Evolutionary conservation across 2,329 filamentous ascomycete genomes (phyloP).

Genomic region (Trichoderma brevicompactum): DNA sequence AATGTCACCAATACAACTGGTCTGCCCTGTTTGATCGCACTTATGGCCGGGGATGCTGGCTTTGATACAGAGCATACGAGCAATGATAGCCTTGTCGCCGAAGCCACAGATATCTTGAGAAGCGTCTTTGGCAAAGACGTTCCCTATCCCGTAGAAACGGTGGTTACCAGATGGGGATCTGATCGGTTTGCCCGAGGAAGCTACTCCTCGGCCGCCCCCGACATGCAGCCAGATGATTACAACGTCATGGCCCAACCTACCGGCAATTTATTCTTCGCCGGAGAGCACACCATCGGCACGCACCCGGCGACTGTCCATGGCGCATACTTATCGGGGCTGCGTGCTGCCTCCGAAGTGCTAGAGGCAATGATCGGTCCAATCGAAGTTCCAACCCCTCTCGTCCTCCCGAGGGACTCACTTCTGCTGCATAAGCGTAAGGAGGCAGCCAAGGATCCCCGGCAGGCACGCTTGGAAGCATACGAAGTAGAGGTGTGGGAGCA

Average conservation of each 20-base stretch:
- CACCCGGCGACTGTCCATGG: slow-evolving; percentile 97
- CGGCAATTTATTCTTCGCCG: slow-evolving; percentile 91
- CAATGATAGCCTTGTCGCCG: slow-evolving; percentile 75
- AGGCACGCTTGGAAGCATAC: slow-evolving; percentile 60
- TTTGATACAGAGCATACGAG: slow-evolving; percentile 80
- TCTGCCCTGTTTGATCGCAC: slow-evolving; percentile 81
- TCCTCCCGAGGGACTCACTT: slow-evolving; percentile 65
- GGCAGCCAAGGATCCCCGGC: slow-evolving; percentile 52
- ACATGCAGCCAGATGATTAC: slow-evolving; percentile 85
- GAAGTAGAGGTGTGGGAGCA: slow-evolving; percentile 59
- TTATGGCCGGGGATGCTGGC: slow-evolving; percentile 95
- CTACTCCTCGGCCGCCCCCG: slow-evolving; percentile 90
- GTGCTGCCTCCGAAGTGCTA: slow-evolving; percentile 85
- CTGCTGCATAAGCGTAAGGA: slow-evolving; percentile 61
- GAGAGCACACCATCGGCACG: slow-evolving; percentile 93
- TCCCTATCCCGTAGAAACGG: slow-evolving; percentile 78
- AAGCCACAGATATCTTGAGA: slow-evolving; percentile 78
- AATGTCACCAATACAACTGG: slow-evolving; percentile 91
- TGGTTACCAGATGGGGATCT: slow-evolving; percentile 90
- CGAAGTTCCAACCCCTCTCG: slow-evolving; percentile 72
- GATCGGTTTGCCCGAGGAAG: slow-evolving; percentile 92
- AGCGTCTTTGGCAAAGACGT: slow-evolving; percentile 74
- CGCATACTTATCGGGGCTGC: slow-evolving; percentile 89
- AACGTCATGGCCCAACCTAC: slow-evolving; percentile 84
- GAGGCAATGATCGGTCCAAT: slow-evolving; percentile 82